A percentile compares a stretch with the other conserved stretches of the same genome.
phyloP scores from a whole-genome alignment of 345 rosid species.

The Salix viminalis region DNA sequence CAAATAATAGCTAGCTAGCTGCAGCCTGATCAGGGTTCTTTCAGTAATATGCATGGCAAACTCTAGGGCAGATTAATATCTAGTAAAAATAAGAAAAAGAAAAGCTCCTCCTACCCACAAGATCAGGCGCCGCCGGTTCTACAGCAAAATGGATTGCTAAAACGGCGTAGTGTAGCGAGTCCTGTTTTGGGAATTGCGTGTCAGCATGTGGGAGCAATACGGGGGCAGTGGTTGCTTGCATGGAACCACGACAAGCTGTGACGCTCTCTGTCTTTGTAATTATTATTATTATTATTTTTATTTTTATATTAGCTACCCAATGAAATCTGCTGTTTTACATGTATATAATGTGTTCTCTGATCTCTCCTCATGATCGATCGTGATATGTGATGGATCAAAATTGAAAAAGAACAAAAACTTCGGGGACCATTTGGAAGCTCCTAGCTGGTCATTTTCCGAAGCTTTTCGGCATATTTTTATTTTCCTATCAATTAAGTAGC shows the following conservation, averaged over 20 bases:
- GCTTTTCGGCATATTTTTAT: constrained; percentile 4
- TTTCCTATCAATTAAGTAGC: neutral
- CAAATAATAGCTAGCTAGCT: too few relatives aligned
- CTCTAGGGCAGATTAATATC: too few relatives aligned
- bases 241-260: constrained; percentile 12
- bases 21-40: too few relatives aligned
- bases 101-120: neutral
- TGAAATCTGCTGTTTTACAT: neutral
- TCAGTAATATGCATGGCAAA: too few relatives aligned
- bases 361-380: neutral
- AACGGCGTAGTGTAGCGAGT: constrained; percentile 12
- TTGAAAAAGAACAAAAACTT: neutral
- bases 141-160: too few relatives aligned
- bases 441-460: constrained; percentile 13
- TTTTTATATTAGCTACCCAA: neutral
- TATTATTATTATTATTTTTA: neutral
- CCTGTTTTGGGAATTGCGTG: constrained; percentile 1
- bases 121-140: neutral
- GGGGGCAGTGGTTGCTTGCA: neutral
- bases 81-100: neutral
- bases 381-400: neutral
- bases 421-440: constrained; percentile 10
- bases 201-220: constrained; percentile 17
- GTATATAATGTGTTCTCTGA: too few relatives aligned
- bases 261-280: neutral